Conservation (phyloP, 1,139 yeast species). For the Saccharomyces hybrid region DNA sequence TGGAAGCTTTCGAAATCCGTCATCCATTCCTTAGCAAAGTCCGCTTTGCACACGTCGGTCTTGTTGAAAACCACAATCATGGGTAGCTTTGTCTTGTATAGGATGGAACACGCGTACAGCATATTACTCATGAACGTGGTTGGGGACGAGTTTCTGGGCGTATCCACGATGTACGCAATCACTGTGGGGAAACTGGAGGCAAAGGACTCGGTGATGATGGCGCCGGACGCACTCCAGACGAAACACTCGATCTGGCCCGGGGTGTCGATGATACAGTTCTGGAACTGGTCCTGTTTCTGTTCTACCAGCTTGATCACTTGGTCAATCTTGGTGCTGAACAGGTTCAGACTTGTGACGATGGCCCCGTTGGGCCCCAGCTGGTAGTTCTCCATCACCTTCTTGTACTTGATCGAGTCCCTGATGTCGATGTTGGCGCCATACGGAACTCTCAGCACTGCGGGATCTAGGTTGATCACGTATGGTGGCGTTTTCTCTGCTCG, state of each 20-base stretch:
- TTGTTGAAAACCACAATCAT: slow-evolving; percentile 96
- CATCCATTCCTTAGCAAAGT: slow-evolving; percentile 96
- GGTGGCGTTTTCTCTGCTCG: slow-evolving; percentile 63
- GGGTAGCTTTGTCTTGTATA: slow-evolving; percentile 92
- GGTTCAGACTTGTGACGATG: slow-evolving; percentile 85
- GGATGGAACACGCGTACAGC: slow-evolving; percentile 95
- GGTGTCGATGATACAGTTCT: slow-evolving; percentile 83
- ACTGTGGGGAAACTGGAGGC: slow-evolving; percentile 95
- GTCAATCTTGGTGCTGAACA: slow-evolving; percentile 91
- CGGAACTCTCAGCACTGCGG: slow-evolving; percentile 89
- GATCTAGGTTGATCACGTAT: slow-evolving; percentile 89
- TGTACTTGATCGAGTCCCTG: slow-evolving; percentile 90
- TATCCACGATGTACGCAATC: slow-evolving; percentile 90
- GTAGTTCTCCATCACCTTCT: slow-evolving; percentile 89
- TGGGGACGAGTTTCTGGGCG: slow-evolving; percentile 90
- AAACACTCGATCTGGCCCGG: slow-evolving; percentile 99
- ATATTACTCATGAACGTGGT: slow-evolving; percentile 96
- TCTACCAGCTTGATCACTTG: slow-evolving; percentile 85
- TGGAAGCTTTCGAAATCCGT: slow-evolving; percentile 91
- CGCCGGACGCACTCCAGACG: slow-evolving; percentile 94
- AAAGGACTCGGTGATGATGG: slow-evolving; percentile 92
- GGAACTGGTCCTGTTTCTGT: slow-evolving; percentile 57
- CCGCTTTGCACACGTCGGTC: slow-evolving; percentile 78
- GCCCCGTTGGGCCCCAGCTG: slow-evolving; percentile 98
- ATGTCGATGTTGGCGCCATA: slow-evolving; percentile 93